Evolutionary conservation across 352 stramenopile genomes (phyloP), one percentile per base, ranked within the genome.

Genomic region (Pythium plurisporium): DNA sequence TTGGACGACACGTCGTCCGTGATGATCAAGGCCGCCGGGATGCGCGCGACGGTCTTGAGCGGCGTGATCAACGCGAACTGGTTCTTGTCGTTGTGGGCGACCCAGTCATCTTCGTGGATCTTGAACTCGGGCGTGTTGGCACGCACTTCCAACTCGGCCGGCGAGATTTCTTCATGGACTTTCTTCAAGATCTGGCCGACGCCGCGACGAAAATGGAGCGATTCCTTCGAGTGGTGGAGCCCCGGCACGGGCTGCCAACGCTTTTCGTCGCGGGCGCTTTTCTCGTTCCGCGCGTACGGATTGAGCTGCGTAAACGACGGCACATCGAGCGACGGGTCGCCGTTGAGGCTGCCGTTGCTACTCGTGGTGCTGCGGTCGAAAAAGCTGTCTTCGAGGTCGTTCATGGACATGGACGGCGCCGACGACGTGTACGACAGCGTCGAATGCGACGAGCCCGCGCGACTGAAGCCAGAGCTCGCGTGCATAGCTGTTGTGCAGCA

Each of bases 281-380:
- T 56, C 6, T 17, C 14, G 15, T 52, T 62, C 25, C 82, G 82
- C n/a, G 79, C 78, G 58, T 83, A 91, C 26, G 82, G 82, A 61
- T 94, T 94, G 26, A 94, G 56, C 19, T 73, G 64, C 37, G 78
- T 72, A 42, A 94, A 94, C 20, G 82, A 79, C 17, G 84, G 84
- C 46, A 92, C 3, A 69, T 96, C 45, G 93, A 96, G 0, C 89
- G 98, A 63, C 93, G 95, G 54, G 76, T 99, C 49, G 91, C 95
- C 1, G 93, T 98, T 23, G 94, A 57, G 19, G 25, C 23, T 42
- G 31, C 42, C 46, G 19, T 22, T 44, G 50, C 27, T 38, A 15
- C 40, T 29, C 17, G 31, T 47, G 34, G 31, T 41, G 15, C 33
- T 53, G 29, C 50, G 38, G 17, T 60, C 36, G 27, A 59, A 54